Base-by-base conservation (phyloP, 2,329 filamentous ascomycete species). In the Triangularia setosa region DNA sequence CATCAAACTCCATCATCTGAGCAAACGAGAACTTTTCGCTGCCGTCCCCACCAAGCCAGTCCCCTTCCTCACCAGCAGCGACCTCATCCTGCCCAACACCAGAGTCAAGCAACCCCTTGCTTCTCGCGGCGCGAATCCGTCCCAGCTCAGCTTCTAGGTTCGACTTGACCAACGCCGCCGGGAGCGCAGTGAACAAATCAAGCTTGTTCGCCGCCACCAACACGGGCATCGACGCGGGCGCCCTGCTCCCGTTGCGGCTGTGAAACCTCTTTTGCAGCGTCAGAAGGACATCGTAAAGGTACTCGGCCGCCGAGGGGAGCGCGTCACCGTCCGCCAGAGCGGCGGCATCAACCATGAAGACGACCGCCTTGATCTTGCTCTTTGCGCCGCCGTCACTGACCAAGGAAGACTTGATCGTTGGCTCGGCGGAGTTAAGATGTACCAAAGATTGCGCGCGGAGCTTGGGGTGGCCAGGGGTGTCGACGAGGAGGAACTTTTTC, bases 391-490 rank as follows among this genome's bases (percentile, higher is more conserved):
- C 73, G 30, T 72, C 72, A 65, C 69, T 18, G 21, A 57, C 7
- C 9, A 60, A n/a, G 23, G 59, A 21, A 24, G 55, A 55, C 25
- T 57, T 65, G 58, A 60, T 33, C 7, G 65, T 64, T 0, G 62
- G 53, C 16, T 57, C 64, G 35, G 65, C 61, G 24, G 54, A 63
- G 60, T 24, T 66, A 25, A 89, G 78, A 61, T 78, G 79, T 52
- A 81, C 77, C 64, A 90, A 81, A 3, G 90, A 87, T 69, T 14
- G 7, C 71, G 87, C 84, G 66, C 95, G 91, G 65, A 99, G 87
- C 79, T 99, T 99, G 72, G 92, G 93, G 79, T 99, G 95, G 44
- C 95, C 95, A 0, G 95, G 95, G 0, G 94, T 98, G 79, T 99
- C 95, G 73, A 91, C 80, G 33, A 98, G 80, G 48, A 90, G 80